A percentile compares a stretch with the other conserved stretches of the same genome.
Evolutionary conservation across 1,284 basidiomycete genomes (phyloP).

Genomic region (Omphalotus olearius): DNA sequence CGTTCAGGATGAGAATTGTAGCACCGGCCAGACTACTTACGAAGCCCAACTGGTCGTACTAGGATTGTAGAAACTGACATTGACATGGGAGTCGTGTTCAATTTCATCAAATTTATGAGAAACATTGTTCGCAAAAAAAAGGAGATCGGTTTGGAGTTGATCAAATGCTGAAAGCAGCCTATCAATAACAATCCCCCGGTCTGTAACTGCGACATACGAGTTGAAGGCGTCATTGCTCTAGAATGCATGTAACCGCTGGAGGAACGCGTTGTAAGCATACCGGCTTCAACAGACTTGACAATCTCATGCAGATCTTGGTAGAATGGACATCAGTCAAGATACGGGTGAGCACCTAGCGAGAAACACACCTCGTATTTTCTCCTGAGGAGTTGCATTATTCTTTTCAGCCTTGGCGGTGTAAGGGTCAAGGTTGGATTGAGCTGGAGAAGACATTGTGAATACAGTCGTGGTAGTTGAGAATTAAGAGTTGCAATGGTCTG

Average conservation of each 20-base stretch:
- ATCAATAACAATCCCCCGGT: background rate
- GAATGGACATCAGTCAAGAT: too few relatives aligned
- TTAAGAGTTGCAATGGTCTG: background rate
- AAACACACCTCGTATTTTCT: conserved; percentile 58
- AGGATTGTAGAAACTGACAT: conserved; percentile 76
- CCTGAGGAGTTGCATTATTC: conserved; percentile 46
- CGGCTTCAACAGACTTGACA: conserved; percentile 57
- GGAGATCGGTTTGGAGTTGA: conserved; percentile 48
- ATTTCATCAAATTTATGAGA: conserved; percentile 79
- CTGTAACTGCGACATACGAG: conserved; percentile 41
- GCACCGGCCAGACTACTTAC: conserved; percentile 26
- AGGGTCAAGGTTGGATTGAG: conserved; percentile 47
- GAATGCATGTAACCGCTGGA: conserved; percentile 76
- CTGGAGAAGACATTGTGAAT: conserved; percentile 1
- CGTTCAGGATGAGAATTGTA: background rate
- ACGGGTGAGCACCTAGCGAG: too few relatives aligned
- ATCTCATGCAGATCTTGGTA: conserved; percentile 54
- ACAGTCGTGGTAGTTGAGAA: conserved; percentile 23
- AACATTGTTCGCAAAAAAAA: conserved; percentile 77
- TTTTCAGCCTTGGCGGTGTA: conserved; percentile 60
- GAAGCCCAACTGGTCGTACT: conserved; percentile 82
- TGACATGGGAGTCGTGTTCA: conserved; percentile 71
- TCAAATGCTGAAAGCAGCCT: conserved; percentile 32
- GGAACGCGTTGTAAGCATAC: conserved; percentile 81
- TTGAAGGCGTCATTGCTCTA: conserved; percentile 76